A percentile compares a stretch with the other conserved stretches of the same genome.
Evolutionary conservation across 768 basidiomycete genomes (phyloP).

Genomic region (Leccinum fibrillosum): DNA sequence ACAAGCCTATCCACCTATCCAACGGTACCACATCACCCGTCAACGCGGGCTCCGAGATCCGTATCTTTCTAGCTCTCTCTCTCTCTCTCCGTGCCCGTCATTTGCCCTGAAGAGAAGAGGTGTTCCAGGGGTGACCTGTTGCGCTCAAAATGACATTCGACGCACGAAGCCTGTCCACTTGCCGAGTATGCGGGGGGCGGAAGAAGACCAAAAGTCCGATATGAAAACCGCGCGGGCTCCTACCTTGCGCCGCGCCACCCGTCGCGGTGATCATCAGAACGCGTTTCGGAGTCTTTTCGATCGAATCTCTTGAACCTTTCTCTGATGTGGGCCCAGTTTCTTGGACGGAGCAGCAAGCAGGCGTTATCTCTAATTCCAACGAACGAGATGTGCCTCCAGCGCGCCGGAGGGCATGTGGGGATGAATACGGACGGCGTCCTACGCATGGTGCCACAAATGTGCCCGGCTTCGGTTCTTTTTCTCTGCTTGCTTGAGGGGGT

Average conservation of each 20-base stretch:
- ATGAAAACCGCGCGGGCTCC: neutral
- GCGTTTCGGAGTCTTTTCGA: neutral
- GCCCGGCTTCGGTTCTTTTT: neutral
- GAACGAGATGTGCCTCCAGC: neutral
- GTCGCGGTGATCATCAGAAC: neutral
- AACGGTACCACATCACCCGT: neutral
- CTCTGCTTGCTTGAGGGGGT: neutral
- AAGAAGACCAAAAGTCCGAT: neutral
- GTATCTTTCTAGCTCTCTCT: neutral
- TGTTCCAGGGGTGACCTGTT: neutral
- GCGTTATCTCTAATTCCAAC: neutral
- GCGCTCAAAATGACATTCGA: neutral
- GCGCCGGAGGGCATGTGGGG: neutral
- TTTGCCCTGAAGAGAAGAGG: neutral
- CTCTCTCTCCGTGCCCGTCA: neutral
- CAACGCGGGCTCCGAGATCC: neutral
- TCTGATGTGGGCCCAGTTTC: neutral
- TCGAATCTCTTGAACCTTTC: neutral
- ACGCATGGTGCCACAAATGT: neutral
- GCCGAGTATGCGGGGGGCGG: neutral
- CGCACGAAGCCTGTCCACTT: neutral
- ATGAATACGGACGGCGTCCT: neutral
- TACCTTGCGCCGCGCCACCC: neutral
- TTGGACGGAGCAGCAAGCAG: neutral
- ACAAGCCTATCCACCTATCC: constrained; percentile 1